A percentile compares a stretch with the other conserved stretches of the same genome.
phyloP scores from a whole-genome alignment of 2,329 filamentous ascomycete species.

The Albophoma yamanashiensis region DNA sequence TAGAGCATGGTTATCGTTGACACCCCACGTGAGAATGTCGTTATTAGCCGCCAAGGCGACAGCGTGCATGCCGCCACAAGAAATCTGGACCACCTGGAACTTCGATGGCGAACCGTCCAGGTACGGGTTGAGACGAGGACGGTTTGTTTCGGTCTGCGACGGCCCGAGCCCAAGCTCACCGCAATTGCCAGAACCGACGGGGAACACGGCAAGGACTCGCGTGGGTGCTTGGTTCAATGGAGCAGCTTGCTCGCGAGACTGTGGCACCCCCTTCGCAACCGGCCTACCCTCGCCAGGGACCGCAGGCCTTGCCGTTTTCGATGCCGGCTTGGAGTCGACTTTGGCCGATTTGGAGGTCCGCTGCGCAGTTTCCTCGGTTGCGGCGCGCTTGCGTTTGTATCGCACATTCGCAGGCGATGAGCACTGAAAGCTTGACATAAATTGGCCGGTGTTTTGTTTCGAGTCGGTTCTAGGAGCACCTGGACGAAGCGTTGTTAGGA shows the following conservation, averaged over 20 bases:
- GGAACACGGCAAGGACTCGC: conserved; percentile 58
- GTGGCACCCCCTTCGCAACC: too few relatives aligned
- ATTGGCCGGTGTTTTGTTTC: too few relatives aligned
- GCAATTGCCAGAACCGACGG: conserved; percentile 67
- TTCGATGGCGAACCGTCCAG: conserved; percentile 59
- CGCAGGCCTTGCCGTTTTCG: not conserved
- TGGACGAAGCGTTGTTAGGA: too few relatives aligned
- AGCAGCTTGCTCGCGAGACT: not conserved
- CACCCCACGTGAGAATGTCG: conserved; percentile 78
- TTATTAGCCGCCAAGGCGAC: conserved; percentile 66
- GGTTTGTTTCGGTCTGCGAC: conserved; percentile 22
- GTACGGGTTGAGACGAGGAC: conserved; percentile 47
- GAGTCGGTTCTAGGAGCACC: too few relatives aligned
- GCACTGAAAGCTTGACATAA: too few relatives aligned
- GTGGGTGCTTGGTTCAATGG: conserved; percentile 33
- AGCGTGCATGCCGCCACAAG: conserved; percentile 74
- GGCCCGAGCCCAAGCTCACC: conserved; percentile 78
- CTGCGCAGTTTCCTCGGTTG: not conserved
- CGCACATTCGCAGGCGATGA: too few relatives aligned
- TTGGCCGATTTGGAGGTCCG: not conserved
- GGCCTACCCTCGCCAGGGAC: not conserved
- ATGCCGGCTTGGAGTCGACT: not conserved
- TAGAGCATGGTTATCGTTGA: conserved; percentile 68
- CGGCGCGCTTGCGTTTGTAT: not conserved
- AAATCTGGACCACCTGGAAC: conserved; percentile 62